Conservation (phyloP, 2,329 filamentous ascomycete genomes). For the Juglanconis juglandina region DNA sequence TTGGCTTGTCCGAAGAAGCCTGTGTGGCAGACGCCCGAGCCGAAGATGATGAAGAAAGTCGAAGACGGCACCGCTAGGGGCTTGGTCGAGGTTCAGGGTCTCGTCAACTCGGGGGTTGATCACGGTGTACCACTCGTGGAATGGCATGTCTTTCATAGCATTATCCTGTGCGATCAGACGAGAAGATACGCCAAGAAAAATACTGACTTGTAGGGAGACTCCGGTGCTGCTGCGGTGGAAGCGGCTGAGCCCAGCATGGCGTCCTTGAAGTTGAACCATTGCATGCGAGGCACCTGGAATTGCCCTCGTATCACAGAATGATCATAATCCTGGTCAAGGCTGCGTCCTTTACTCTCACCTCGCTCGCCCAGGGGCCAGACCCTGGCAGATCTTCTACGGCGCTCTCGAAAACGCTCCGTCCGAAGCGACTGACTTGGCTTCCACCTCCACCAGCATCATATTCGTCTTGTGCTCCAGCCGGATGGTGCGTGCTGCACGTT, state of each 20-base stretch:
- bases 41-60: slow-evolving; percentile 32
- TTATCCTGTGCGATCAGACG: background rate
- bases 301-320: background rate
- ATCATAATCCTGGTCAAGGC: background rate
- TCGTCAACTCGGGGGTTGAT: slow-evolving; percentile 36
- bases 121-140: background rate
- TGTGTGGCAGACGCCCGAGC: background rate
- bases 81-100: slow-evolving; percentile 35
- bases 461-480: background rate
- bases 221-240: background rate
- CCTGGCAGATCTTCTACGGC: background rate
- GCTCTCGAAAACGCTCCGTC: background rate
- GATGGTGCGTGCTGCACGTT: background rate
- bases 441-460: background rate
- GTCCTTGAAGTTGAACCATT: background rate
- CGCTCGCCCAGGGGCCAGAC: background rate
- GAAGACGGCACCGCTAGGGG: slow-evolving; percentile 22
- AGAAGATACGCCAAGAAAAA: no score
- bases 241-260: background rate
- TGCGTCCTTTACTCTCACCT: background rate
- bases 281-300: background rate
- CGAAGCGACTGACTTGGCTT: background rate
- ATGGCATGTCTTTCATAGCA: background rate
- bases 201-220: no score
- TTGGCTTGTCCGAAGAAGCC: slow-evolving; percentile 24